Evolutionary conservation across 2,329 filamentous ascomycete species (phyloP).

Genomic region (Pestalotiopsis sp.): DNA sequence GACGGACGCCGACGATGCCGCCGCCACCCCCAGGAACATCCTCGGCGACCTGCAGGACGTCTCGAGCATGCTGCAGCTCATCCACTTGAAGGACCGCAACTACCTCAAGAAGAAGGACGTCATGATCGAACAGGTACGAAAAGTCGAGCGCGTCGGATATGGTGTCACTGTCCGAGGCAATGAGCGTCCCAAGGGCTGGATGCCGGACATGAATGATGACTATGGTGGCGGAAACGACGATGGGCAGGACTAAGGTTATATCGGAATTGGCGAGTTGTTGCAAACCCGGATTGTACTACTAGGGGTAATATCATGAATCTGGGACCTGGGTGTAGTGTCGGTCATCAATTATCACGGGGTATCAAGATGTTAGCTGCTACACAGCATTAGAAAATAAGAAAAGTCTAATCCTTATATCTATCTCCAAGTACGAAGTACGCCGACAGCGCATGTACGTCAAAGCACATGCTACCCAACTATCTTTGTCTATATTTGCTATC

Average conservation of each 20-base stretch:
- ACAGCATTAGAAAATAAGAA: too few relatives aligned
- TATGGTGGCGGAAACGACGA: neutral
- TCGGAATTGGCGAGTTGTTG: neutral
- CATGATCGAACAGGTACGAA: constrained; percentile 86
- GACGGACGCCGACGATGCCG: constrained; percentile 28
- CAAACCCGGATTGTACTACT: neutral
- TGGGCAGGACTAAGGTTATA: neutral
- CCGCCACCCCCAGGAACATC: constrained; percentile 56
- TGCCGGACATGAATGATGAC: constrained; percentile 14
- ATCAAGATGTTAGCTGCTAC: too few relatives aligned
- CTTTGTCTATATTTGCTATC: neutral
- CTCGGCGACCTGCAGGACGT: constrained; percentile 81
- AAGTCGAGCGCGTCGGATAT: constrained; percentile 91
- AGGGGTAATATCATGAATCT: neutral
- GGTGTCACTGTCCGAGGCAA: constrained; percentile 76
- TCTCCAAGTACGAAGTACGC: too few relatives aligned
- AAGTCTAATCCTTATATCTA: too few relatives aligned
- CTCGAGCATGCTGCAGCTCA: constrained; percentile 73
- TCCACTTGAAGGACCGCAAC: constrained; percentile 61
- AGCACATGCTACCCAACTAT: neutral
- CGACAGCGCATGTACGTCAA: too few relatives aligned
- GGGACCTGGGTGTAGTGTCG: too few relatives aligned
- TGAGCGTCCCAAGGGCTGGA: constrained; percentile 33
- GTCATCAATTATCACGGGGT: too few relatives aligned
- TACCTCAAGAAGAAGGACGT: constrained; percentile 81